Percentiles rank a stretch among this genome's conserved stretches.
These are phyloP conservation scores for Boletus pseudopeckii DNA, from an alignment of 768 basidiomycete species.

Conservation along the genomic window DNA sequence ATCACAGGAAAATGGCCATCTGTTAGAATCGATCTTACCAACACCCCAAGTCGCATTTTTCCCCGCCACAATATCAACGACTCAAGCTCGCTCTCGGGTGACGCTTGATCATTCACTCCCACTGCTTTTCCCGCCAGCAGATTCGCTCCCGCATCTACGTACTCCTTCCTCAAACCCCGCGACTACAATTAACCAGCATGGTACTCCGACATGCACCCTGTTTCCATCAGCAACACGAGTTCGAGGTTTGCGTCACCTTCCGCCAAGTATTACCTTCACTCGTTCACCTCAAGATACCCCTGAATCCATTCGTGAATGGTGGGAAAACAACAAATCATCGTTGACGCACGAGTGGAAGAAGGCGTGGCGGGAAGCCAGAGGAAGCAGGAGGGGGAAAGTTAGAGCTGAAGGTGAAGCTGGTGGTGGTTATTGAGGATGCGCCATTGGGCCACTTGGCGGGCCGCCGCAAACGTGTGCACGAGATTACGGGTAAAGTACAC, in stretches of 20 bases:
- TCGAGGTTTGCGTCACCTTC: slow-evolving; percentile 49
- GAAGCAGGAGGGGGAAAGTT: slow-evolving; percentile 53
- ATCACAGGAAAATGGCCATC: not conserved
- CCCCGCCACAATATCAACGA: not conserved
- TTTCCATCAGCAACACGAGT: slow-evolving; percentile 36
- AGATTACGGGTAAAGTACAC: not conserved
- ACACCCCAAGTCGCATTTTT: not conserved
- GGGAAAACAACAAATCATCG: slow-evolving; percentile 67
- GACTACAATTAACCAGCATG: slow-evolving; percentile 2
- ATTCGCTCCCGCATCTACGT: slow-evolving; percentile 18
- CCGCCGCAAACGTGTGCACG: not conserved
- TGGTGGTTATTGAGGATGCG: slow-evolving; percentile 7
- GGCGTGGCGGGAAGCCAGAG: slow-evolving; percentile 70
- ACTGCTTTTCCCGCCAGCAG: slow-evolving; percentile 58
- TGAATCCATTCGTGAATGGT: slow-evolving; percentile 54
- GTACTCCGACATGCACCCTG: slow-evolving; percentile 22
- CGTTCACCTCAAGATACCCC: slow-evolving; percentile 25
- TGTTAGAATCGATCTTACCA: slow-evolving; percentile 4
- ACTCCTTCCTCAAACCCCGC: slow-evolving; percentile 12
- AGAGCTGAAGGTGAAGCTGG: slow-evolving; percentile 36
- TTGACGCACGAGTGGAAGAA: slow-evolving; percentile 78
- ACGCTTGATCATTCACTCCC: slow-evolving; percentile 52
- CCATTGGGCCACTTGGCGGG: not conserved
- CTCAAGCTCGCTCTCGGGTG: slow-evolving; percentile 18
- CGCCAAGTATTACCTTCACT: slow-evolving; percentile 14